A percentile compares a stretch with the other conserved stretches of the same genome.
These are phyloP conservation scores for Colletotrichum filicis DNA, from an alignment of 2,329 filamentous ascomycete genomes.

Conservation along the genomic window DNA sequence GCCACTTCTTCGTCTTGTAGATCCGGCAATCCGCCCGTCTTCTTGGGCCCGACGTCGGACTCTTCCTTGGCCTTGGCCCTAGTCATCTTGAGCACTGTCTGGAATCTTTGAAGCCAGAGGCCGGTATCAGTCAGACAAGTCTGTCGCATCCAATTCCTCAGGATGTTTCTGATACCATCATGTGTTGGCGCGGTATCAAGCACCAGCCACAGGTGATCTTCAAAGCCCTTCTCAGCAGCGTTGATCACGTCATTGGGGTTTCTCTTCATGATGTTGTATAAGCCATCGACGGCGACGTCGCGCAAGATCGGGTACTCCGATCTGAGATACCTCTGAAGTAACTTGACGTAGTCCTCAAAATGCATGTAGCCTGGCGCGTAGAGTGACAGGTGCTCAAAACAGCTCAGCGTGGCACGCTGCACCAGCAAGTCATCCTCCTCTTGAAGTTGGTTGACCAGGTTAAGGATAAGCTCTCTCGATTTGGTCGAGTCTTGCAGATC, in stretches of 20 bases:
- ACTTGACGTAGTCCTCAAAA: constrained; percentile 83
- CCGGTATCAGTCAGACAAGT: constrained; percentile 83
- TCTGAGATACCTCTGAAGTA: constrained; percentile 81
- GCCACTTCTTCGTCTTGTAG: constrained; percentile 96
- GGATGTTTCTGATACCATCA: constrained; percentile 84
- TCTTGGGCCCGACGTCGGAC: constrained; percentile 52
- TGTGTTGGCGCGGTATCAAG: constrained; percentile 83
- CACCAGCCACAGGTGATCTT: constrained; percentile 91
- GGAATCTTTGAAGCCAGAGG: constrained; percentile 89
- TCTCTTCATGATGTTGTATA: constrained; percentile 95
- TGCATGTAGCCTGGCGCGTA: constrained; percentile 92
- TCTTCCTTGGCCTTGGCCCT: constrained; percentile 72
- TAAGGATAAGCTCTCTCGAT: constrained; percentile 91
- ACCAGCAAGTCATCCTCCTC: constrained; percentile 72
- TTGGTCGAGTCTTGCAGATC: constrained; percentile 94
- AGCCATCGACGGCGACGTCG: constrained; percentile 84
- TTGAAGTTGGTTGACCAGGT: constrained; percentile 84
- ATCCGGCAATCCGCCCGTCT: constrained; percentile 72
- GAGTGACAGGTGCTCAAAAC: constrained; percentile 89
- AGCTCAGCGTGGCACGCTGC: constrained; percentile 81
- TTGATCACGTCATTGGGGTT: constrained; percentile 85
- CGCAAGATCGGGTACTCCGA: constrained; percentile 76
- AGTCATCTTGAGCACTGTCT: constrained; percentile 89
- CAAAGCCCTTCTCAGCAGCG: constrained; percentile 80
- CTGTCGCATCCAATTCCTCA: constrained; percentile 93